Percentiles rank a stretch among this genome's conserved stretches.
These are phyloP conservation scores for Musa beccarii DNA, from an alignment of 176 grass and related monocot genomes.

Conservation along the genomic window DNA sequence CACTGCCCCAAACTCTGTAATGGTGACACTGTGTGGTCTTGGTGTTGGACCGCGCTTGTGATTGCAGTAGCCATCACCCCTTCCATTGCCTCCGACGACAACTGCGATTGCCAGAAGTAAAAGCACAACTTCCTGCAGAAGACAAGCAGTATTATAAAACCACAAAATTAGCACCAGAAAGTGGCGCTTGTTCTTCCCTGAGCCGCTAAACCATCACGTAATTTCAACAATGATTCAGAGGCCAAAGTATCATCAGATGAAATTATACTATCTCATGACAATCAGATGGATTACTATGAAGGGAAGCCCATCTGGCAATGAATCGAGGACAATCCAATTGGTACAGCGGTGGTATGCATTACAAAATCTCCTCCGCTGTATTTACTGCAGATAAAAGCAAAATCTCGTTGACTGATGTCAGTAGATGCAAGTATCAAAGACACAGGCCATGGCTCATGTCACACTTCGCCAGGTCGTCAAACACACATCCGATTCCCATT, in stretches of 20 bases:
- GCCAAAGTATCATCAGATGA: no score
- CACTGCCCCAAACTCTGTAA: slow-evolving; percentile 89
- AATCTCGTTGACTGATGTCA: no score
- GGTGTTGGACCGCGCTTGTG: slow-evolving; percentile 11
- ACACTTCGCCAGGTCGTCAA: not conserved
- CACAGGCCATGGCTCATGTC: not conserved
- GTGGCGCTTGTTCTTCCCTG: not conserved
- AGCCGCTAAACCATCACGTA: not conserved
- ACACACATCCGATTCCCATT: not conserved
- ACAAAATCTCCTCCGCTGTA: not conserved
- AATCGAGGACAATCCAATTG: no score
- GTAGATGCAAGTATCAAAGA: not conserved
- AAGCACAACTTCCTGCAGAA: not conserved
- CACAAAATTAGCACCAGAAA: not conserved
- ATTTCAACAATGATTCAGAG: not conserved
- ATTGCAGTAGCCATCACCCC: slow-evolving; percentile 25
- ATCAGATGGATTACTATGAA: no score
- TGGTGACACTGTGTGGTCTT: slow-evolving; percentile 78
- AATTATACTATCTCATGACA: no score
- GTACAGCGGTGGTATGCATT: not conserved
- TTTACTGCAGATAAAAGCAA: no score
- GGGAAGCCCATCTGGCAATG: no score
- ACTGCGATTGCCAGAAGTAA: not conserved
- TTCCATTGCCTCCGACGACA: not conserved
- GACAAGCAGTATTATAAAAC: not conserved